These are phyloP conservation scores for Lecanoromycetidae sp. DNA, from an alignment of 2,329 filamentous ascomycete species.

Conservation along the genomic window DNA sequence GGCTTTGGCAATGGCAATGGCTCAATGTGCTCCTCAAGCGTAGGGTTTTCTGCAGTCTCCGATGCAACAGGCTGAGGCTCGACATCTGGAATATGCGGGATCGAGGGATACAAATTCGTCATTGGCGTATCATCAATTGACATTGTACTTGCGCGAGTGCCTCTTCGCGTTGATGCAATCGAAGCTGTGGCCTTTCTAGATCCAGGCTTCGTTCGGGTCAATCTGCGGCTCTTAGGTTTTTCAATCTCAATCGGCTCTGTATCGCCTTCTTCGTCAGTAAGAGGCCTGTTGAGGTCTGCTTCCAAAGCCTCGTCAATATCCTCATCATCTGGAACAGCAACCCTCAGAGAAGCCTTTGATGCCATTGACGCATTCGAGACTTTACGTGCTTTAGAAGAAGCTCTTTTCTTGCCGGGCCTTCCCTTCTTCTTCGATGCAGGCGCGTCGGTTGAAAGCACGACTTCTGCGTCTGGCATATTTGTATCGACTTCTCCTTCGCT, in stretches of 20 bases:
- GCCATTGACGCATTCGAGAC: constrained; percentile 36
- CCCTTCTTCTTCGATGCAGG: constrained; percentile 35
- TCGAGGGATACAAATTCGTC: not conserved
- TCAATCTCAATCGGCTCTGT: not conserved
- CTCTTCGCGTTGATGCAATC: constrained; percentile 14
- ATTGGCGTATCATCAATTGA: not conserved
- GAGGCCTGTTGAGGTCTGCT: constrained; percentile 46
- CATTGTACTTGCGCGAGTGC: constrained; percentile 13
- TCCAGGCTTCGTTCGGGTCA: constrained; percentile 17
- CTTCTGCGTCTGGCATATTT: constrained; percentile 10
- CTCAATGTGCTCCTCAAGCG: not conserved
- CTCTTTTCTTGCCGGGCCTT: constrained; percentile 28
- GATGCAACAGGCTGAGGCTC: not conserved
- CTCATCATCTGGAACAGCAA: constrained; percentile 44
- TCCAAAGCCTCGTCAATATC: constrained; percentile 56
- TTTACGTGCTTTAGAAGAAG: constrained; percentile 37
- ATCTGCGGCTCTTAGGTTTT: constrained; percentile 15
- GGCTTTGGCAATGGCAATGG: no score
- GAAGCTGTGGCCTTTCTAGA: constrained; percentile 16
- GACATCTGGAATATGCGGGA: not conserved
- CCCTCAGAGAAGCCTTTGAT: constrained; percentile 37
- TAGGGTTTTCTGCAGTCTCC: not conserved
- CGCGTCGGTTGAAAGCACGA: constrained; percentile 14
- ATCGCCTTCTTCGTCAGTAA: constrained; percentile 43
- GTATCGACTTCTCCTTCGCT: constrained; percentile 7